Evolutionary conservation across 2,329 filamentous ascomycete genomes (phyloP).

Genomic region (Chaetomium globosum): DNA sequence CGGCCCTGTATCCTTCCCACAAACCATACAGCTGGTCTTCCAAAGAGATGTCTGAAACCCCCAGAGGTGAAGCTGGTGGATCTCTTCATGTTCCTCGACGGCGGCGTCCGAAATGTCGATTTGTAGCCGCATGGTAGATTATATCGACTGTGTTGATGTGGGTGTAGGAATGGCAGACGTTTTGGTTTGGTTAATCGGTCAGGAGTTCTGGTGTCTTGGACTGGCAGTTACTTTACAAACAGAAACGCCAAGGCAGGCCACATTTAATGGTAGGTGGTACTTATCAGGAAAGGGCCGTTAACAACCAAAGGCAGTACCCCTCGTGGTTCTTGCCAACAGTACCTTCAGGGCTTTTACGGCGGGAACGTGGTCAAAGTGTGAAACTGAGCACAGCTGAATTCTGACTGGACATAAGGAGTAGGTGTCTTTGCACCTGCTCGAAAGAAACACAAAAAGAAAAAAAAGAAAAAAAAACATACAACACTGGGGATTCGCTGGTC

Average conservation of each 20-base stretch:
- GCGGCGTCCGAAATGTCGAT: slow-evolving; percentile 22
- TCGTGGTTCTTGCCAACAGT: no score
- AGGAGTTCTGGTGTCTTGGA: not conserved
- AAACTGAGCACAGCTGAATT: no score
- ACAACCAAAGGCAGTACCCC: no score
- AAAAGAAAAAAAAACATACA: not conserved
- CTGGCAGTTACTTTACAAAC: not conserved
- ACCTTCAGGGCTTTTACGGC: no score
- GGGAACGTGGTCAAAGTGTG: no score
- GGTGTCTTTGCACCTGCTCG: no score
- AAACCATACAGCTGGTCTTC: slow-evolving; percentile 11
- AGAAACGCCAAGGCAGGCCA: not conserved
- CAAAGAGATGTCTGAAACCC: slow-evolving; percentile 1
- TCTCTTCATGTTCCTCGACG: slow-evolving; percentile 8
- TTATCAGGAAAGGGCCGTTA: no score
- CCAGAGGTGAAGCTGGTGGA: slow-evolving; percentile 20
- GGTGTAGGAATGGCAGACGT: not conserved
- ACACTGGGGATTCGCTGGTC: not conserved
- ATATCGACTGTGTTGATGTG: not conserved
- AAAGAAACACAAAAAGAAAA: no score
- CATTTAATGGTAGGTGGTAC: not conserved
- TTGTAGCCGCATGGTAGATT: slow-evolving; percentile 10
- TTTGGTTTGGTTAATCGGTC: not conserved
- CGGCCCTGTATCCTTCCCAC: not conserved
- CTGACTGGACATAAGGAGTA: no score